Base-by-base conservation (phyloP, 1,139 yeast species). In the Geotrichum candidum region DNA sequence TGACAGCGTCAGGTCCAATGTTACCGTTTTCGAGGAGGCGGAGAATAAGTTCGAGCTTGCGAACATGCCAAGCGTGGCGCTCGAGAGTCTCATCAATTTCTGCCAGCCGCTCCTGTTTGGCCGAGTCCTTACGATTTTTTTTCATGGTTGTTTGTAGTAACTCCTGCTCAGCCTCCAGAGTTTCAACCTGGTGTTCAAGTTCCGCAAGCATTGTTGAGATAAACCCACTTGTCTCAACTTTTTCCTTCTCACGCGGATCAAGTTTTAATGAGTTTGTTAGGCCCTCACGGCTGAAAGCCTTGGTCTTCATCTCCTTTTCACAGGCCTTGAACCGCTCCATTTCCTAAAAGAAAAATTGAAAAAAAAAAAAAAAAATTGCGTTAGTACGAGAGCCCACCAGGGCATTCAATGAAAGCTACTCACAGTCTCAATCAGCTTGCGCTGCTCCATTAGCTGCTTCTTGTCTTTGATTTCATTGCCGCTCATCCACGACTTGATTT, bases 301-400 rank as follows among this genome's bases (percentile, higher is more conserved):
- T 94, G 48, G 96, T 92, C 77, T 94, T 94, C 84, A 91, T 88
- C 68, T 88, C 85, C 77, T 92, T 90, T 74, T 94, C 99, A 67
- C 92, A 89, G 59, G 94, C 94, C 74, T 95, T 95, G 77, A 95
- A 95, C 68, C 94, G 84, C 76, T 94, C 99, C 99, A 94, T 94
- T 62, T 95, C 96, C 18, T 18, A 18, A 18, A 18, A 18, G 18
- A 18, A 18, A 18, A 18, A 18, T 18, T 18, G 18, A 18, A 18
- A 18, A 18, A 18, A 18, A 18, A 18, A 18, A 31, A 31, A 31
- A 31, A 31, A 31, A 31, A 31, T 31, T 31, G 35, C 35, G 7
- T 31, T 31, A 31, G 35, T 31, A 31, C 7, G 10, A 31, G 10
- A 10, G 7, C 10, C 10, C 10, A 10, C 35, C 35, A 31, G 35